phyloP scores from a whole-genome alignment of 1,139 yeast genomes.

The Pichia sp. region DNA sequence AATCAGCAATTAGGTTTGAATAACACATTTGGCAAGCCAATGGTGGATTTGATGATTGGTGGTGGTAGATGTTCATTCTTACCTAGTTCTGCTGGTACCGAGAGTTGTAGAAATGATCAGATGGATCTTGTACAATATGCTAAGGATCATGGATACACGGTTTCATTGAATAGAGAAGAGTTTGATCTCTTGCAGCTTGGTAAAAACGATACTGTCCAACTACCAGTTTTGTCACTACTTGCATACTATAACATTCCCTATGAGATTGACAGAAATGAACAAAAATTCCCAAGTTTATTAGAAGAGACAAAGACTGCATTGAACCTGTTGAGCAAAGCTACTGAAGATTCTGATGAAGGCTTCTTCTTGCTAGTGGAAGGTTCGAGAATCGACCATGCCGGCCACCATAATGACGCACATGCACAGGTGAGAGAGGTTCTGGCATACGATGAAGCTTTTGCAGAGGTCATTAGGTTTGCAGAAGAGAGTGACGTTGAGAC shows the following conservation, averaged over 20 bases:
- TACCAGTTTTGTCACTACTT: constrained; percentile 68
- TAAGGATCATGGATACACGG: constrained; percentile 52
- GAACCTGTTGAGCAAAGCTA: constrained; percentile 54
- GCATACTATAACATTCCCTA: constrained; percentile 73
- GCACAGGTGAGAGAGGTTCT: constrained; percentile 76
- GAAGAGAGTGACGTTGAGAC: constrained; percentile 62
- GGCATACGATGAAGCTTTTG: constrained; percentile 70
- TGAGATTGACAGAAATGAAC: constrained; percentile 61
- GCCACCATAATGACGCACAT: constrained; percentile 83
- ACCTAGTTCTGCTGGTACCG: constrained; percentile 38
- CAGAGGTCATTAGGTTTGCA: constrained; percentile 61
- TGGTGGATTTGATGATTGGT: constrained; percentile 73
- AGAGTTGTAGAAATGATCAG: constrained; percentile 57
- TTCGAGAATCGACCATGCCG: constrained; percentile 87
- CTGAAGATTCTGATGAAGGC: constrained; percentile 64
- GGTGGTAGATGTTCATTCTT: constrained; percentile 82
- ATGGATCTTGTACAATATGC: constrained; percentile 61
- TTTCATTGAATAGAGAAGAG: constrained; percentile 48
- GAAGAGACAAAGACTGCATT: constrained; percentile 70
- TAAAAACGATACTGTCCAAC: constrained; percentile 37
- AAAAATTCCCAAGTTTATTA: constrained; percentile 60
- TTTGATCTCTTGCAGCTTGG: constrained; percentile 55
- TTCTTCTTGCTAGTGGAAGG: constrained; percentile 81
- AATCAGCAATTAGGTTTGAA: constrained; percentile 69
- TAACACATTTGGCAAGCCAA: constrained; percentile 51